Base-by-base conservation (phyloP, 2,329 filamentous ascomycete species). In the Gliomastix tumulicola region DNA sequence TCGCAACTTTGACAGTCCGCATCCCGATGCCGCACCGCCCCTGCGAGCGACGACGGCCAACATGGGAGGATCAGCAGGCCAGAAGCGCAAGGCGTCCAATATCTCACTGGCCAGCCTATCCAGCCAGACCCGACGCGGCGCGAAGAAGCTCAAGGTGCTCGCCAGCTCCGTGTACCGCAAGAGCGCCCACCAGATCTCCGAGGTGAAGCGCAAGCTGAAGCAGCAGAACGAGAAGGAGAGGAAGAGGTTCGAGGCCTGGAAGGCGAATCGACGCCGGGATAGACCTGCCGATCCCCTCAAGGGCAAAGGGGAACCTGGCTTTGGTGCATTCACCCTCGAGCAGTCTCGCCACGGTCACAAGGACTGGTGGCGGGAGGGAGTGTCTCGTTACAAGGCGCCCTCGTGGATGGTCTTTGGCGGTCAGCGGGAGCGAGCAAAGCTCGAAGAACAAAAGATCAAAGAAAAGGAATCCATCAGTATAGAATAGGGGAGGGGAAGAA, bases 291-390 rank as follows among this genome's bases (percentile, higher is more conserved):
- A 53, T 37, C 35, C 45, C 4, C 38, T 47, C 23, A 49, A 47
- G 36, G 43, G 40, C n/a, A 54, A 51, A 18, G n/a, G 45, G 7
- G 44, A 50, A 20, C 48, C 44, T 28, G 47, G 43, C 6, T 48
- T 44, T 34, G 44, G 43, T 21, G 21, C 44, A 3, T 57, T 56
- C 37, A 45, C 46, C 4, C 34, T 51, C 19, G 49, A 57, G 15
- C 40, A 43, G 25, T 43, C 40, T 23, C 40, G 42, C 5, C 43
- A 43, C 30, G 48, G 47, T 11, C 43, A 49, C 21, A 44, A 55
- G 22, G 50, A 54, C 13, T 63, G 60, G 60, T 63, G 60, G 60
- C 50, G 45, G 32, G 56, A 57, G 7, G 57, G 56, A 5, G 51
- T 56, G 4, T 48, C 48, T 17, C 54, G 47, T 39, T 62, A 55